Evolutionary conservation across 345 rosid genomes (phyloP).

Genomic region (Gynandropsis gynandra): DNA sequence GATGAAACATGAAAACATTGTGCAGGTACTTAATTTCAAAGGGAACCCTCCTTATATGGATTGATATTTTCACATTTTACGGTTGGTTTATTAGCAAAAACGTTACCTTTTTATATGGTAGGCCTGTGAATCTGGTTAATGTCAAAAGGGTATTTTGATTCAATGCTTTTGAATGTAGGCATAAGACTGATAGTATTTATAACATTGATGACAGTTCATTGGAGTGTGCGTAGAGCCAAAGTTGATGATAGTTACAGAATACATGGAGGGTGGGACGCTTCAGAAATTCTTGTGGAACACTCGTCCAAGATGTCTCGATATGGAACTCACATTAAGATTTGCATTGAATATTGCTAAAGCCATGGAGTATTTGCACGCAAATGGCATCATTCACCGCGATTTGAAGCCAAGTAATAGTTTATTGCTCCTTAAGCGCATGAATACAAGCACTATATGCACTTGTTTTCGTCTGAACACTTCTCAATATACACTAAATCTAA

Average conservation of each 20-base stretch:
- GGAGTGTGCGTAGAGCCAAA: constrained; percentile 53
- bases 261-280: constrained; percentile 41
- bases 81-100: background rate
- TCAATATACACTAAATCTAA: too few species aligned
- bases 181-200: background rate
- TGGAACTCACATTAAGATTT: constrained; percentile 31
- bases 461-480: too few species aligned
- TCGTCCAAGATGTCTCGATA: constrained; percentile 37
- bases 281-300: constrained; percentile 37
- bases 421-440: too few species aligned
- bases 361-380: constrained; percentile 63
- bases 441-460: too few species aligned
- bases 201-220: constrained; percentile 33
- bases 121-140: too few species aligned
- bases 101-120: too few species aligned
- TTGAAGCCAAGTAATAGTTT: constrained; percentile 50
- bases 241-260: constrained; percentile 54
- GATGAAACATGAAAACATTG: constrained; percentile 40
- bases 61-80: background rate
- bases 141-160: too few species aligned
- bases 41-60: background rate
- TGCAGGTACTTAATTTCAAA: constrained; percentile 33
- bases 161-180: too few species aligned
- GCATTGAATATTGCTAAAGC: constrained; percentile 60
- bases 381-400: constrained; percentile 67